phyloP scores from a whole-genome alignment of 805 yeast species.

The Candida orba region DNA sequence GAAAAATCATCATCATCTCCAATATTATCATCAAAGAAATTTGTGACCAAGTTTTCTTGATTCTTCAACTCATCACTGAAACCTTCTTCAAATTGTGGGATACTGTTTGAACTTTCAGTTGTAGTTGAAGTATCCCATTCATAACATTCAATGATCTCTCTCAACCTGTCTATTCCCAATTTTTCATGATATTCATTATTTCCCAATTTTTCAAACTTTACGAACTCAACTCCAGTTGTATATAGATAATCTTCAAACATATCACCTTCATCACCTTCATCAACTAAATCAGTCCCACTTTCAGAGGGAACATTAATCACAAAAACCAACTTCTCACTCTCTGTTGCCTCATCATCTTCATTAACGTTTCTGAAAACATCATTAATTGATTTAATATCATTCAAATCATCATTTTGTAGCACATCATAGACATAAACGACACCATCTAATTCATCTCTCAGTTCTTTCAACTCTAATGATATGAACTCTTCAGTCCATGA shows the following conservation, averaged over 20 bases:
- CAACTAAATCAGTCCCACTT: too few species aligned
- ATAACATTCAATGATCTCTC: constrained; percentile 41
- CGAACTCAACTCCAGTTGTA: constrained; percentile 33
- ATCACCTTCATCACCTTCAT: neutral
- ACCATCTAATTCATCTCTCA: constrained; percentile 28
- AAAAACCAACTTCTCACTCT: too few species aligned
- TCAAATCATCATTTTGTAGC: too few species aligned
- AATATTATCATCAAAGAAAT: too few species aligned
- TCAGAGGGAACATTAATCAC: constrained; percentile 2
- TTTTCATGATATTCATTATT: constrained; percentile 40
- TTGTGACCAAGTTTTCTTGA: neutral
- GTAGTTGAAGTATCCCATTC: constrained; percentile 31
- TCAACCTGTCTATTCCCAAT: constrained; percentile 35
- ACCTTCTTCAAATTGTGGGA: neutral
- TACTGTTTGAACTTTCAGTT: too few species aligned
- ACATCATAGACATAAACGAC: constrained; percentile 12
- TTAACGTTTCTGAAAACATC: too few species aligned
- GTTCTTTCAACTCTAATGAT: constrained; percentile 9
- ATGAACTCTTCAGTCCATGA: constrained; percentile 27
- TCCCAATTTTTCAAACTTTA: constrained; percentile 25
- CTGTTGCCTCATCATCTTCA: too few species aligned
- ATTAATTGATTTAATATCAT: too few species aligned
- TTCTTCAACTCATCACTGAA: neutral
- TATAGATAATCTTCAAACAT: constrained; percentile 6
- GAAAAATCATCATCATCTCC: too few species aligned